A percentile compares a stretch with the other conserved stretches of the same genome.
phyloP scores from a whole-genome alignment of 148 eudicot species.

The Rhododendron simsii region DNA sequence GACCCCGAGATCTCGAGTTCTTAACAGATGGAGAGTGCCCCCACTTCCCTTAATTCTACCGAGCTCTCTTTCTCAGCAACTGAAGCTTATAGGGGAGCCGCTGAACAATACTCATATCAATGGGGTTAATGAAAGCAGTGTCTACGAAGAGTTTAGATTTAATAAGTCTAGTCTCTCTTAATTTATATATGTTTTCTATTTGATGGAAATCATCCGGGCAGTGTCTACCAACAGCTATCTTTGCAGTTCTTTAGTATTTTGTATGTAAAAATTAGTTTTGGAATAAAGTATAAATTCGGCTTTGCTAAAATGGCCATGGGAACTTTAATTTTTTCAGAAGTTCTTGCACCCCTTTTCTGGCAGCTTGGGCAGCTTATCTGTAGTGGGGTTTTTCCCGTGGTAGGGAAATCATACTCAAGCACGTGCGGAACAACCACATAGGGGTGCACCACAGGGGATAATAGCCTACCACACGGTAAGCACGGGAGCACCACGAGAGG shows the following conservation, averaged over 20 bases:
- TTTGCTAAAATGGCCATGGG: background rate
- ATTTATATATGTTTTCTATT: background rate
- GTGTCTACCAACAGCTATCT: background rate
- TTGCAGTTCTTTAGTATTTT: background rate
- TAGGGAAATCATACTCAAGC: too few species aligned
- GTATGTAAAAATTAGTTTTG: background rate
- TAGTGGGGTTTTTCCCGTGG: too few species aligned
- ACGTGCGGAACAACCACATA: too few species aligned
- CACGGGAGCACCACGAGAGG: too few species aligned
- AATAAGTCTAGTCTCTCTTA: background rate
- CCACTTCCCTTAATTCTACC: background rate
- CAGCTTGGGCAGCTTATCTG: background rate
- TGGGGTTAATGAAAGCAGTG: background rate
- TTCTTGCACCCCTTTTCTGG: background rate
- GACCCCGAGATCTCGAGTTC: background rate
- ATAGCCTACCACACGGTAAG: too few species aligned
- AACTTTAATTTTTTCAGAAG: background rate
- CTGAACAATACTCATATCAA: background rate
- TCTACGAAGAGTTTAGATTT: background rate
- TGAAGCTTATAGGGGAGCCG: too few species aligned
- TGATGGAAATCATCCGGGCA: background rate
- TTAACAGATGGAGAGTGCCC: background rate
- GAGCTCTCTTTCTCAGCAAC: too few species aligned
- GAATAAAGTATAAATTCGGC: background rate
- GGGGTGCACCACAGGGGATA: too few species aligned